Percentiles rank a stretch among this genome's conserved stretches.
These are phyloP conservation scores for Diaporthe citrichinensis DNA, from an alignment of 2,329 filamentous ascomycete species.

Conservation along the genomic window DNA sequence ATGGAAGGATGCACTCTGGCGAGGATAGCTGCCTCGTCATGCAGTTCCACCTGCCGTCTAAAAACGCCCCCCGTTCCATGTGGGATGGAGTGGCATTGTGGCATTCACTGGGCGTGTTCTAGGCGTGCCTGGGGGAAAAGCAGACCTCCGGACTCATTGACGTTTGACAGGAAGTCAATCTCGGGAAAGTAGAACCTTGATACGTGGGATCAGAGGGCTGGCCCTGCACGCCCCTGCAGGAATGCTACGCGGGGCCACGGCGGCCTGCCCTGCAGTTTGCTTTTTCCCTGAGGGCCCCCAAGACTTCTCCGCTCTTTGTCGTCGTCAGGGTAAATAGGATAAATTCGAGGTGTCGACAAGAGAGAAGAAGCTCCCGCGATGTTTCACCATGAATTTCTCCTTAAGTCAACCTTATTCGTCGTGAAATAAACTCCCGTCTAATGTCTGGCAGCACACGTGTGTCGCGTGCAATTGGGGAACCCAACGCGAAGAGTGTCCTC, in stretches of 20 bases:
- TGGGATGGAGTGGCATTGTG: neutral
- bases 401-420: neutral
- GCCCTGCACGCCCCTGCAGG: constrained; percentile 8
- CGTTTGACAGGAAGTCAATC: constrained; percentile 20
- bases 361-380: neutral
- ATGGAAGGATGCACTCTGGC: neutral
- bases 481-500: neutral
- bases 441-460: neutral
- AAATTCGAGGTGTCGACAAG: neutral
- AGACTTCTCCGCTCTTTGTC: neutral
- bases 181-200: neutral
- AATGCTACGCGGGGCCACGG: neutral
- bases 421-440: constrained; percentile 3
- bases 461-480: neutral
- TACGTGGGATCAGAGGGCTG: neutral
- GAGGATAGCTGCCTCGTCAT: neutral
- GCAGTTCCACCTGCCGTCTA: neutral
- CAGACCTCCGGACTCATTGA: neutral
- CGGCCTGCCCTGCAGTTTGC: neutral
- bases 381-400: neutral
- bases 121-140: neutral
- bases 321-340: neutral
- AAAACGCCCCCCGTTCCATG: neutral
- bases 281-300: neutral
- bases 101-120: neutral